A percentile compares a stretch with the other conserved stretches of the same genome.
These are phyloP conservation scores for Hibiscus trionum DNA, from an alignment of 345 rosid species.

Conservation along the genomic window DNA sequence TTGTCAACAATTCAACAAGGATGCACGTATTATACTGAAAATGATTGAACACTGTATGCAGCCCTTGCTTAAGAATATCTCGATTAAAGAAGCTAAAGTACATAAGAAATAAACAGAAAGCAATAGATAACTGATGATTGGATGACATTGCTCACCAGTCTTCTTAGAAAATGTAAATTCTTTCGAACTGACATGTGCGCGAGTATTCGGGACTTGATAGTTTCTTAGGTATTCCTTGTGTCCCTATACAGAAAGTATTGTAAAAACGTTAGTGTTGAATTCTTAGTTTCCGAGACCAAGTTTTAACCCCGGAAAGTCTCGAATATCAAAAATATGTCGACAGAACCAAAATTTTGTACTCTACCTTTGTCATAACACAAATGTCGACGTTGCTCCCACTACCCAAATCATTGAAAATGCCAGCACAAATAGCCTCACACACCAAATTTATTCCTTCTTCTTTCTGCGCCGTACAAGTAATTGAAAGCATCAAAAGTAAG, in stretches of 20 bases:
- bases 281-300: not conserved
- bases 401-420: constrained; percentile 41
- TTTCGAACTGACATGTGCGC: not conserved
- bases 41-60: too few species aligned
- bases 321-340: not conserved
- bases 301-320: not conserved
- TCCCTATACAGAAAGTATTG: not conserved
- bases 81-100: too few species aligned
- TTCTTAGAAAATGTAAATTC: not conserved
- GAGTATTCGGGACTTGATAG: not conserved
- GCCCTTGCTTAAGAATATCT: too few species aligned
- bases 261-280: not conserved
- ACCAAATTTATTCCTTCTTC: constrained; percentile 70
- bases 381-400: not conserved
- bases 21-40: not conserved
- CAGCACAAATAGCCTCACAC: constrained; percentile 60
- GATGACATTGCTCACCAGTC: constrained; percentile 28
- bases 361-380: not conserved
- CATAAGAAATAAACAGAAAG: too few species aligned
- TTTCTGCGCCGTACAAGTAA: constrained; percentile 31
- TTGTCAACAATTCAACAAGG: not conserved
- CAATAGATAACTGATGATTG: too few species aligned
- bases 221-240: not conserved
- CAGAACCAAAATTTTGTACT: not conserved
- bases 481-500: not conserved